Base-by-base conservation (phyloP, 1,284 basidiomycete species). In the Ustilago loliicola region DNA sequence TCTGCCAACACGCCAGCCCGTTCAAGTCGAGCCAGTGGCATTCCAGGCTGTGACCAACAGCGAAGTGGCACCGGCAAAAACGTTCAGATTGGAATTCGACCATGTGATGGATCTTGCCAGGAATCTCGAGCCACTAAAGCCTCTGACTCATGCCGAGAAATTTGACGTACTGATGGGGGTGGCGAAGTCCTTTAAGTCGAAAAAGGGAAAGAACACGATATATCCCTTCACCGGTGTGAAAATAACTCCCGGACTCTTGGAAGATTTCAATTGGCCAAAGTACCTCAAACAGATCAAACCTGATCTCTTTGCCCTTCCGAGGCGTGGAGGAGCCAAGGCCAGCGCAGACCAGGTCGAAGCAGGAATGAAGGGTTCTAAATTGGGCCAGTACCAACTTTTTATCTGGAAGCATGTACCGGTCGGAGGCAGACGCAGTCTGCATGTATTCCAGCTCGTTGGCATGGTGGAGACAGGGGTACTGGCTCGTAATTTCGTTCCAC, bases 241-340 rank as follows among this genome's bases (percentile, higher is more conserved):
- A 4, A 48, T 48, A 7, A 1, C 11, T 48, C 23, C 0, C 6
- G 45, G 1, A 10, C 21, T 48, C 6, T 25, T 48, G 15, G 1
- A 21, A 2, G 23, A 3, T 7, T 48, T 48, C 21, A 7, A 0
- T 0, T 10, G 0, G 19, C 0, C 10, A 9, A 23, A 0, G 21
- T 23, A 3, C 15, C 1, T 48, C 8, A 48, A n/a, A 25, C 0
- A 3, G 11, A 8, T 48, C 15, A 1, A 48, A 19, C 23, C 2
- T 7, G 23, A 5, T 10, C 9, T 27, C 21, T 48, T 2, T 19
- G 45, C 15, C 9, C 1, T 0, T 1, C n/a, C 2, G 21, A 6
- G 45, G 45, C 3, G 1, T n/a, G 15, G 0, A 2, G 1, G 19
- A 3, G 1, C 1, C 8, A 0, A 48, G 0, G n/a, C 1, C 0